Percentiles rank a stretch among this genome's conserved stretches.
Evolutionary conservation across 2,329 filamentous ascomycete species (phyloP).

Genomic region (Trichoderma harzianum): DNA sequence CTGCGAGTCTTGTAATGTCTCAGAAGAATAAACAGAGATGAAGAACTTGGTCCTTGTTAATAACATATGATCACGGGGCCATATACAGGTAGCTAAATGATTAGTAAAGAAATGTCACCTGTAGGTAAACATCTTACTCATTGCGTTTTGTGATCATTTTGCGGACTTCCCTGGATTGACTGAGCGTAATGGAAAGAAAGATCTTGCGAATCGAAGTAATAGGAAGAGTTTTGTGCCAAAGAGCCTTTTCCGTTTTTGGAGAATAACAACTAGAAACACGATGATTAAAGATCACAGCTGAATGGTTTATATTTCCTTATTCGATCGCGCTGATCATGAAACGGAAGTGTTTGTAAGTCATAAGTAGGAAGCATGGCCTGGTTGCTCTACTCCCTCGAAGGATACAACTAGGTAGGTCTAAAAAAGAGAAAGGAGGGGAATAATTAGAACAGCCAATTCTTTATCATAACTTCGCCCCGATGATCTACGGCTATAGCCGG

Average conservation of each 20-base stretch:
- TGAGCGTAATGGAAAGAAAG: too few relatives aligned
- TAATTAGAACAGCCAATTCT: not conserved
- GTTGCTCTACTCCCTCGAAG: not conserved
- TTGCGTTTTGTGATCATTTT: too few relatives aligned
- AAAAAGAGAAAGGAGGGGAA: not conserved
- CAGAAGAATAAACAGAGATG: too few relatives aligned
- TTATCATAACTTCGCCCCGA: not conserved
- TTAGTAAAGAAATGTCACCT: too few relatives aligned
- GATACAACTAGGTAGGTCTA: not conserved
- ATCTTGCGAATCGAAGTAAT: too few relatives aligned
- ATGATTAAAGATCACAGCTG: not conserved
- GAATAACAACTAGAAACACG: not conserved
- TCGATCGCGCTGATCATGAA: not conserved
- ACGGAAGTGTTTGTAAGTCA: not conserved
- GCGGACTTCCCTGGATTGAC: too few relatives aligned
- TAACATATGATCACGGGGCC: too few relatives aligned
- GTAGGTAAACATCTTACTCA: too few relatives aligned
- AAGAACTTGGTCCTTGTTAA: too few relatives aligned
- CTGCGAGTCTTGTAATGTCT: too few relatives aligned
- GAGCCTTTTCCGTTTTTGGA: not conserved
- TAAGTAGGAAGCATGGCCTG: not conserved
- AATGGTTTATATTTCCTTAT: not conserved
- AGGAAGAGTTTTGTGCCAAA: too few relatives aligned
- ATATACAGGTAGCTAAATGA: too few relatives aligned
- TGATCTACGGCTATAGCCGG: not conserved